Base-by-base conservation (phyloP, 2,329 filamentous ascomycete genomes). In the Colletotrichum sp. region DNA sequence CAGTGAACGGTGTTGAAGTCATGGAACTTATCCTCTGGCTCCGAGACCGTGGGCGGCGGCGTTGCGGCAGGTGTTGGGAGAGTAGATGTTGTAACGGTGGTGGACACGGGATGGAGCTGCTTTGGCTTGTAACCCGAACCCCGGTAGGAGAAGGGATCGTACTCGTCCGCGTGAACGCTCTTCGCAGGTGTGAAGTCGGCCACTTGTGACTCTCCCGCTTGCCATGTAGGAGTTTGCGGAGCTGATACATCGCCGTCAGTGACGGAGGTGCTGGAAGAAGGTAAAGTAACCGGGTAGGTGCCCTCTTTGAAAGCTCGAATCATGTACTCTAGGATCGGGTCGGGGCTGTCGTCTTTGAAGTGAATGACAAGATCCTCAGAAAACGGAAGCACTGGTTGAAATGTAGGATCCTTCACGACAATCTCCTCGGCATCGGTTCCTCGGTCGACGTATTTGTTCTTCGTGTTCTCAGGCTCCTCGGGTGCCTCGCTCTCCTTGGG, bases 321-420 rank as follows among this genome's bases (percentile, higher is more conserved):
- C 18, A 89, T 85, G 2, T 85, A 85, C 26, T 89, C 87, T 2
- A 92, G 81, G 0, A 88, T 79, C 3, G 81, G 75, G 75, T 90
- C 86, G 0, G 81, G 80, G 2, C 82, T 81, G 3, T 87, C 86
- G 10, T 87, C 85, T 16, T 87, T 88, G 71, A 93, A 87, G 62
- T 90, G 85, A 28, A 93, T 84, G 4, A 92, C 86, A 2, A 92
- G 80, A 76, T 93, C 89, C 79, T 93, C 92, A 1, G 85, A 79
- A 57, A 91, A 82, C 0, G 89, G 87, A 26, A 93, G 84, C 1
- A 91, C 85, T 1, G 89, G 84, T 39, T 86, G 83, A 52, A 87
- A 86, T 0, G 80, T 70, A 18, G 80, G 74, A 10, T 81, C 71
- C 9, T 75, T 55, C 16, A 78, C 77, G 2, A 76, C 30, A 16